Base-by-base conservation (phyloP, 23 red algal genomes). In the Chondrus crispus region DNA sequence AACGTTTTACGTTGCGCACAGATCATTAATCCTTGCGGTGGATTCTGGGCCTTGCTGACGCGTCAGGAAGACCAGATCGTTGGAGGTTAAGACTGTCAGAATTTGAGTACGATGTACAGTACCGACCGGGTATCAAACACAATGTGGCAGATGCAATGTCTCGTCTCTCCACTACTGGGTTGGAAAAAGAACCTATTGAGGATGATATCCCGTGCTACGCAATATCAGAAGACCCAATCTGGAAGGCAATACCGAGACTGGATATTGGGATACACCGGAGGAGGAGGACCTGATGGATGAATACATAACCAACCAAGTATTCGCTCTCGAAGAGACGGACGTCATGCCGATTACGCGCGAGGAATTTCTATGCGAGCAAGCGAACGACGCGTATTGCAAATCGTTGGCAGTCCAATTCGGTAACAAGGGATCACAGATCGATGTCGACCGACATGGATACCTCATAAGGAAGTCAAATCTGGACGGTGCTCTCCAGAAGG, bases 21-120 rank as follows among this genome's bases (percentile, higher is more conserved):
- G 57, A 92, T 62, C 55, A 92, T 20, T 42, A 80, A 19, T 6
- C 75, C 19, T 44, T 92, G 32, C 18, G 60, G 52, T 82, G 88
- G 73, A 92, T 92, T 5, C 24, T 82, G 5, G 68, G 68, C 9
- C 48, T 64, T 2, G 18, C 60, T 7, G 70, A 66, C 55, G 68
- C n/a, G 46, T 54, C 50, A 40, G 9, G 70, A 45, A 46, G 85
- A 12, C 29, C 63, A 46, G 85, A 45, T 18, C 4, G 68, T 60
- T 79, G 18, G 46, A 42, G 2, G 50, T 35, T 89, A 41, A 29
- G 57, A 4, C 85, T 78, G 8, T 5, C 18, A 37, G 85, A 80
- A 24, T 79, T 60, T 35, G 69, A 89, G 18, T 68, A 79, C 18
- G 43, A 77, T 0, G 69, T 77, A 5, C 33, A 89, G 3, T 68